phyloP scores from a whole-genome alignment of 2,329 filamentous ascomycete genomes.

The Aspergillus pseudonomiae region DNA sequence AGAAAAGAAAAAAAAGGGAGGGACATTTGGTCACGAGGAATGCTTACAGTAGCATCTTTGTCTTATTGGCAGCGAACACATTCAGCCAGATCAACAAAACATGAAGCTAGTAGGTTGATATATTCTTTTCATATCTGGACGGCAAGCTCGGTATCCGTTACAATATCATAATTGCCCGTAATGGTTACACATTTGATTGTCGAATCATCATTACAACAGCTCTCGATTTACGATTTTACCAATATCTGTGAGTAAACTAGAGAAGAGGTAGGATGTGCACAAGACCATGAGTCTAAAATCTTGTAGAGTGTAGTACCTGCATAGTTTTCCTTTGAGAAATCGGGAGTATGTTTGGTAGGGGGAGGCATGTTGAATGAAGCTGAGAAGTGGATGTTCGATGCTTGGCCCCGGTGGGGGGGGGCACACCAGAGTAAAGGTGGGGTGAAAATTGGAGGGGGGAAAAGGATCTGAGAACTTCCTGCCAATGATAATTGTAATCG shows the following conservation, averaged over 20 bases:
- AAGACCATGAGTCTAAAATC: neutral
- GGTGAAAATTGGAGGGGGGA: neutral
- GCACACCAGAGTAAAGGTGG: neutral
- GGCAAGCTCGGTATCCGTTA: neutral
- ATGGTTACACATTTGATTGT: neutral
- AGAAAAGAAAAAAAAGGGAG: neutral
- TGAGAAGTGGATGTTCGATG: neutral
- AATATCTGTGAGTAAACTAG: neutral
- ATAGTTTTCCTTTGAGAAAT: neutral
- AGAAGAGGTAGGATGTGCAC: neutral
- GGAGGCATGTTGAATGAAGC: neutral
- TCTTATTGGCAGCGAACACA: neutral
- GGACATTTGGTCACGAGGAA: constrained; percentile 6
- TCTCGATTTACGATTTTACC: neutral
- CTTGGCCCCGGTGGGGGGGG: neutral
- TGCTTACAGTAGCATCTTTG: neutral
- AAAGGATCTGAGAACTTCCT: neutral
- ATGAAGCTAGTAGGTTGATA: neutral
- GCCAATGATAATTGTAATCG: neutral
- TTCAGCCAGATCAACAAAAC: neutral
- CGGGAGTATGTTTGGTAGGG: neutral
- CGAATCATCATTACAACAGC: neutral
- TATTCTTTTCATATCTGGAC: neutral
- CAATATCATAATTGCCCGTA: neutral
- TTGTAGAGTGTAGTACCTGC: neutral